These are phyloP conservation scores for Phialophora chinensis DNA, from an alignment of 2,329 filamentous ascomycete genomes.

Conservation along the genomic window DNA sequence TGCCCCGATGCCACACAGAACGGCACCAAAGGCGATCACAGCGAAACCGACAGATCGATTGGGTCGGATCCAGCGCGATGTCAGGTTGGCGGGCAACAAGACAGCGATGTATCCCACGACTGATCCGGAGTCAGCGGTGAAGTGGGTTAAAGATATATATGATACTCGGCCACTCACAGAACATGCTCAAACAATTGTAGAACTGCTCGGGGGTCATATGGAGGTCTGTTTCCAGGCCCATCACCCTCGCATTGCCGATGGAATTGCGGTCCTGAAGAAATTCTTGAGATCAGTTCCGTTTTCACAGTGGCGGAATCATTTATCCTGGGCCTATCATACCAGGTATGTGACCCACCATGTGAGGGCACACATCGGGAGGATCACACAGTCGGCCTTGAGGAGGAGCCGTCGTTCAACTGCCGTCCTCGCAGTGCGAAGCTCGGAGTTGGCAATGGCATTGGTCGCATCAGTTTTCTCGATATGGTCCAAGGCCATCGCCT, in stretches of 20 bases:
- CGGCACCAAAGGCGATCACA: conserved; percentile 15
- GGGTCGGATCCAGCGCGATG: conserved; percentile 11
- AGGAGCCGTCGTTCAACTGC: background rate
- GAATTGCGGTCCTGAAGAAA: conserved; percentile 22
- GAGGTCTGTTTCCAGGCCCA: conserved; percentile 26
- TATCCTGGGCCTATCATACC: background rate
- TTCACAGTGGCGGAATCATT: background rate
- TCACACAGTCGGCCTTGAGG: background rate
- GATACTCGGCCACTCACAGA: conserved; percentile 14
- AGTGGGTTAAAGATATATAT: background rate
- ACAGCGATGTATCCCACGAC: conserved; percentile 18
- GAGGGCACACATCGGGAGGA: background rate
- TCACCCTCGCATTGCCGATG: conserved; percentile 24
- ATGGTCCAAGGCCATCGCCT: no score
- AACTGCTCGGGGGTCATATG: conserved; percentile 20
- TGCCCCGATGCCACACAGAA: conserved; percentile 8
- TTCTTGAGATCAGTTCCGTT: background rate
- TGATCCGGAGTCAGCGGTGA: background rate
- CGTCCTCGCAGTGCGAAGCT: no score
- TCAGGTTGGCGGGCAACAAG: conserved; percentile 20
- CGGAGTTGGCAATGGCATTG: no score
- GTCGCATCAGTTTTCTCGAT: no score
- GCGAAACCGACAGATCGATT: conserved; percentile 13
- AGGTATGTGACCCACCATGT: background rate
- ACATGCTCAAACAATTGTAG: conserved; percentile 26